phyloP scores from a whole-genome alignment of 352 stramenopile genomes.

The Pythium chondricola region DNA sequence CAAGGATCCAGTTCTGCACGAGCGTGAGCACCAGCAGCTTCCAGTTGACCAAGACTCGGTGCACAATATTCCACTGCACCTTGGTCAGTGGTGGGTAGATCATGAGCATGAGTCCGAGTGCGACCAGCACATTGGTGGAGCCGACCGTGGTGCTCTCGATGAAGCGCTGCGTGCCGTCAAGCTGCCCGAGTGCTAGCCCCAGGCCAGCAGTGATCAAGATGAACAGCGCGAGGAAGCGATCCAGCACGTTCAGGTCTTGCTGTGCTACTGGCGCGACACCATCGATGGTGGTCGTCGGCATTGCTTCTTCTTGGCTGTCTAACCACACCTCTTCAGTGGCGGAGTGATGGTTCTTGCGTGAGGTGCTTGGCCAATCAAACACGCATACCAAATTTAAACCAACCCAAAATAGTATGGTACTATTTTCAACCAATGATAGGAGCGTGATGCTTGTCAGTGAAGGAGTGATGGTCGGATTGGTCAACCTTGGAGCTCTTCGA shows the following conservation, averaged over 20 bases:
- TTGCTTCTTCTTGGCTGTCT: neutral
- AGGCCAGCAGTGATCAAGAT: slow-evolving; percentile 31
- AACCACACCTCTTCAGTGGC: no score
- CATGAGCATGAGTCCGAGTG: slow-evolving; percentile 43
- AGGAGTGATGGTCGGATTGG: no score
- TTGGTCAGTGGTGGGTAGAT: slow-evolving; percentile 60
- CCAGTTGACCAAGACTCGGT: slow-evolving; percentile 37
- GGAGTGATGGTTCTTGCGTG: neutral
- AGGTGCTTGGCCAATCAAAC: slow-evolving; percentile 7
- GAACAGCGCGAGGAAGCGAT: slow-evolving; percentile 44
- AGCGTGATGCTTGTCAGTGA: no score
- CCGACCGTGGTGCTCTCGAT: slow-evolving; percentile 44
- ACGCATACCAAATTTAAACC: neutral
- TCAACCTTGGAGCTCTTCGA: no score
- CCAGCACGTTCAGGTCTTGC: slow-evolving; percentile 24
- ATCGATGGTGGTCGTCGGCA: neutral
- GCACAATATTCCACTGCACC: slow-evolving; percentile 45
- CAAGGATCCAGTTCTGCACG: slow-evolving; percentile 57
- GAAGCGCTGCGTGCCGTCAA: slow-evolving; percentile 24
- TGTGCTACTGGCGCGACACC: neutral
- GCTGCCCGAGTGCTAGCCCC: slow-evolving; percentile 31
- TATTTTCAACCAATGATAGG: no score
- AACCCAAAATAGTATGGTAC: no score
- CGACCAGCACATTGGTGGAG: slow-evolving; percentile 47
- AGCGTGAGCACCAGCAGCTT: slow-evolving; percentile 41